These are phyloP conservation scores for Aureobasidium zeae DNA, from an alignment of 2,329 filamentous ascomycete genomes.

Conservation along the genomic window DNA sequence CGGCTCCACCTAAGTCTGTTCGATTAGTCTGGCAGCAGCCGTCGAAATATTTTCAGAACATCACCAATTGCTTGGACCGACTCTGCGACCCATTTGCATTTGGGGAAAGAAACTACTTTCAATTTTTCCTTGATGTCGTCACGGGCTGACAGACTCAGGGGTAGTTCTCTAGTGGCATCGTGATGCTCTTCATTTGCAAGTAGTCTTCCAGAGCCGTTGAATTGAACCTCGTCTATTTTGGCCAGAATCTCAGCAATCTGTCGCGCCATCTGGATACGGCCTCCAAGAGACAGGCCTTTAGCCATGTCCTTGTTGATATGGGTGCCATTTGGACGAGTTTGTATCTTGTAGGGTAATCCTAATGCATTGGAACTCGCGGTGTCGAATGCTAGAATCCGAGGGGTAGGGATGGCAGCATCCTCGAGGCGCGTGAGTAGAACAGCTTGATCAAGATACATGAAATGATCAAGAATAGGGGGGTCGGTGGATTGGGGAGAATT, in stretches of 20 bases:
- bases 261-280: background rate
- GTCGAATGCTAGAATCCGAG: background rate
- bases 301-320: background rate
- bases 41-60: too few species aligned
- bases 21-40: too few species aligned
- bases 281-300: background rate
- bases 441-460: background rate
- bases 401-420: background rate
- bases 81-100: too few species aligned
- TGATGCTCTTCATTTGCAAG: background rate
- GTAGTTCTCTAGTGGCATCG: background rate
- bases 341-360: background rate
- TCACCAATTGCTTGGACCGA: too few species aligned
- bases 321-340: background rate
- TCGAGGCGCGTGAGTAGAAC: background rate
- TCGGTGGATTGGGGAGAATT: too few species aligned
- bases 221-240: background rate
- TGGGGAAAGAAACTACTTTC: too few species aligned
- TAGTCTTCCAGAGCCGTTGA: background rate
- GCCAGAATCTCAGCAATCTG: background rate
- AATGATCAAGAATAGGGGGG: background rate
- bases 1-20: too few species aligned
- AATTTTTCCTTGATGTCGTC: background rate
- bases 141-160: background rate
- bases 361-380: background rate